phyloP scores from a whole-genome alignment of 2,329 filamentous ascomycete species.

The Thelonectria discophora region DNA sequence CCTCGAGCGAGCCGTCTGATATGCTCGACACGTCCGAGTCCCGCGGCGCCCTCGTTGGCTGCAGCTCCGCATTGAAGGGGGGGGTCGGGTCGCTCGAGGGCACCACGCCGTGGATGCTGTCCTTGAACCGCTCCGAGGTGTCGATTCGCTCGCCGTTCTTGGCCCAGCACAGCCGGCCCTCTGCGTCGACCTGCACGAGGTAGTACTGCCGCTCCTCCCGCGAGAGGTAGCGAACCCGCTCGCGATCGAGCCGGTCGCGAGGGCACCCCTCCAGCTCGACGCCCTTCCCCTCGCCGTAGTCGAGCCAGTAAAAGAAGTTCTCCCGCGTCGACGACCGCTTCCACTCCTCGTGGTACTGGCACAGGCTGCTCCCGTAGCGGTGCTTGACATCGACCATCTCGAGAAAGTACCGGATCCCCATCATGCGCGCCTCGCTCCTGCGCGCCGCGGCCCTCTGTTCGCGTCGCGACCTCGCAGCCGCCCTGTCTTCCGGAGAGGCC shows the following conservation, averaged over 20 bases:
- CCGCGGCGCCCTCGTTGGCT: constrained; percentile 21
- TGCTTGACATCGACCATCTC: constrained; percentile 90
- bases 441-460: constrained; percentile 64
- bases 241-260: constrained; percentile 76
- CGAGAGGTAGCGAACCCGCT: constrained; percentile 84
- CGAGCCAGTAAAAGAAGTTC: constrained; percentile 95
- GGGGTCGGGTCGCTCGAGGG: constrained; percentile 68
- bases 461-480: constrained; percentile 50
- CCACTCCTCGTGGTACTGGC: constrained; percentile 86
- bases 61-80: constrained; percentile 50
- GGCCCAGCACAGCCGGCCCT: constrained; percentile 85
- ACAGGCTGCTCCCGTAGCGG: constrained; percentile 83
- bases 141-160: constrained; percentile 83
- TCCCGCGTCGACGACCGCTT: constrained; percentile 78
- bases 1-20: constrained; percentile 53
- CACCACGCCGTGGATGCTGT: constrained; percentile 81
- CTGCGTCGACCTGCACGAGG: constrained; percentile 76
- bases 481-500: constrained; percentile 50
- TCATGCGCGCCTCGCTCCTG: constrained; percentile 75
- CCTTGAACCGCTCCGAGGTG: constrained; percentile 78
- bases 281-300: constrained; percentile 77
- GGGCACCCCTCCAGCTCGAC: constrained; percentile 78
- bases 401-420: constrained; percentile 86
- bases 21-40: constrained; percentile 39
- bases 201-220: constrained; percentile 85